A percentile compares a stretch with the other conserved stretches of the same genome.
Evolutionary conservation across 805 yeast genomes (phyloP).

Genomic region (Aciculoconidium aculeatum): DNA sequence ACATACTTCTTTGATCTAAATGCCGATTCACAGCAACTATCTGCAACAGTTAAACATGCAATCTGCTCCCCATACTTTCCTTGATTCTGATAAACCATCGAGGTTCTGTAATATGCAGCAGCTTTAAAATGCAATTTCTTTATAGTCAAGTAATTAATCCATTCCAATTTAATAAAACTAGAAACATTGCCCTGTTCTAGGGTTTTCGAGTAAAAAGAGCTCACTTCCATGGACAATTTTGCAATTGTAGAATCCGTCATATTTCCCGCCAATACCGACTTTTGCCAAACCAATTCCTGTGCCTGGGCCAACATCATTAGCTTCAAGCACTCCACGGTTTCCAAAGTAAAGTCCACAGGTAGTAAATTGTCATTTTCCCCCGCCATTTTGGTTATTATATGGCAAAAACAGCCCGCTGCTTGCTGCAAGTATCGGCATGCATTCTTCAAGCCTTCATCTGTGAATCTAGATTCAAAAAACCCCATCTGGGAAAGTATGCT

Average conservation of each 20-base stretch:
- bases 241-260: constrained; percentile 59
- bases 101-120: constrained; percentile 61
- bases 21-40: constrained; percentile 31
- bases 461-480: constrained; percentile 33
- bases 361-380: background rate
- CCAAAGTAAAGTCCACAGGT: constrained; percentile 44
- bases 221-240: constrained; percentile 57
- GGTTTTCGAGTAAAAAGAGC: constrained; percentile 49
- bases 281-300: constrained; percentile 81
- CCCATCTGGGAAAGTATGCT: constrained; percentile 58
- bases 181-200: constrained; percentile 35
- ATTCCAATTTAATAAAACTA: constrained; percentile 47
- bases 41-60: constrained; percentile 45
- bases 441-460: constrained; percentile 52
- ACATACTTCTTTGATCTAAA: constrained; percentile 37
- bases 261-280: constrained; percentile 43
- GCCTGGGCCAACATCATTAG: constrained; percentile 72
- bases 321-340: constrained; percentile 47
- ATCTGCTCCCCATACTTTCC: constrained; percentile 70
- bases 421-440: constrained; percentile 62
- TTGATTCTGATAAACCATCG: constrained; percentile 42
- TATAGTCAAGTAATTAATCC: constrained; percentile 55
- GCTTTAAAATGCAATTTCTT: constrained; percentile 65
- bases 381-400: constrained; percentile 16
- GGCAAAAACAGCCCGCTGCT: constrained; percentile 63